Base-by-base conservation (phyloP, 148 eudicot genomes). In the Spergularia marina region DNA sequence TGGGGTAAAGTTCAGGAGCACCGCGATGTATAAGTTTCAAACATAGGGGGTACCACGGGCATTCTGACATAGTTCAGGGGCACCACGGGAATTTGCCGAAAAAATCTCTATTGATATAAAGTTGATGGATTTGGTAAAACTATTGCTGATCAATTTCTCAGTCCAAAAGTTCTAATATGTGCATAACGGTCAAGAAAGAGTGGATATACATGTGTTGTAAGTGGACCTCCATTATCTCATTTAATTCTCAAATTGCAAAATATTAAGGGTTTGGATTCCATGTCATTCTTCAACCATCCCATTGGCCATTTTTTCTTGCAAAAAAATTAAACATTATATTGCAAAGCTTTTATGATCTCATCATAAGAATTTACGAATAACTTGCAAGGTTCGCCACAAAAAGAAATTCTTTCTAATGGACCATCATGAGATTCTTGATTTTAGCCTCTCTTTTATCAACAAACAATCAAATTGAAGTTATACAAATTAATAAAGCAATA, bases 371-470 rank as follows among this genome's bases (percentile, higher is more conserved):
- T 17, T 34, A 58, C 59, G 47, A 71, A 36, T 70, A 74, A 71
- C 80, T 71, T 39, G 41, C 12, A 63, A 71, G 80, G 80, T 77
- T 77, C 75, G 75, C 80, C 80, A 77, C 80, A 63, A 71, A 63
- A 71, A 12, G n/a, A n/a, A 7, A 11, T 11, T 21, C n/a, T 58
- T 76, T 76, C 68, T 68, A 13, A 58, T 58, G 23, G 34, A 21
- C 56, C 56, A 78, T 78, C 65, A 71, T 78, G 10, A 71, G 44
- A 78, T 71, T 77, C 70, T 16, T 63, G 67, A 61, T 53, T 53
- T 53, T 17, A 53, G 5, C 62, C n/a, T 14, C 40, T 56, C 8
- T 40, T 62, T 52, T 77, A 5, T 62, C 12, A 49, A 20, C 10
- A 12, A 20, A 55, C 5, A 14, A 39, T 65, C 49, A 49, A 58